These are phyloP conservation scores for Singerocomus inundabilis DNA, from an alignment of 1,284 basidiomycete species.

Conservation along the genomic window DNA sequence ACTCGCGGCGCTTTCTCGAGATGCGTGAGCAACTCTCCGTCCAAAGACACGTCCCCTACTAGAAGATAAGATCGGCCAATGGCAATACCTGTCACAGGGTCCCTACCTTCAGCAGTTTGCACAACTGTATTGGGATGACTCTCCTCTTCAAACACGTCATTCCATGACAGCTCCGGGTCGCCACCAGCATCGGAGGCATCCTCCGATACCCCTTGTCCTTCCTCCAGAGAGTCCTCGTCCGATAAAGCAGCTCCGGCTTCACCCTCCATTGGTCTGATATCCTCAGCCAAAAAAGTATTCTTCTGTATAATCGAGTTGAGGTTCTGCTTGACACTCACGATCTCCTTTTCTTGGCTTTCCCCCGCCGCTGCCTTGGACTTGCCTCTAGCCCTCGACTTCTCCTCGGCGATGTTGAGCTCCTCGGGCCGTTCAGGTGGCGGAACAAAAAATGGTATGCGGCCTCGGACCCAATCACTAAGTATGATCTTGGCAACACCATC, in stretches of 20 bases:
- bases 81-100: neutral
- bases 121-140: constrained; percentile 28
- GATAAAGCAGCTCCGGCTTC: constrained; percentile 35
- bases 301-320: constrained; percentile 79
- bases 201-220: constrained; percentile 32
- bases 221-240: constrained; percentile 31
- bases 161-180: constrained; percentile 57
- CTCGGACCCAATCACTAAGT: constrained; percentile 96
- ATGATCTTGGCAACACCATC: constrained; percentile 95
- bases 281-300: constrained; percentile 77
- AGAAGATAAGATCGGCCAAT: constrained; percentile 4
- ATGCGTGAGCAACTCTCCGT: constrained; percentile 35
- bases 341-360: constrained; percentile 32
- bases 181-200: constrained; percentile 37
- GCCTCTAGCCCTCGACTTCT: constrained; percentile 44
- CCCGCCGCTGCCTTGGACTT: constrained; percentile 37
- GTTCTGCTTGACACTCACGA: constrained; percentile 70
- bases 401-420: constrained; percentile 64
- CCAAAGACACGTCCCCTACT: constrained; percentile 31
- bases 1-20: constrained; percentile 69
- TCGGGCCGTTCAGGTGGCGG: constrained; percentile 73
- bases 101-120: constrained; percentile 27
- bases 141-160: constrained; percentile 60
- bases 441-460: constrained; percentile 90
- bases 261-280: constrained; percentile 60